Base-by-base conservation (phyloP, 192 early-diverging fungal genomes). In the Linnemannia zychae region DNA sequence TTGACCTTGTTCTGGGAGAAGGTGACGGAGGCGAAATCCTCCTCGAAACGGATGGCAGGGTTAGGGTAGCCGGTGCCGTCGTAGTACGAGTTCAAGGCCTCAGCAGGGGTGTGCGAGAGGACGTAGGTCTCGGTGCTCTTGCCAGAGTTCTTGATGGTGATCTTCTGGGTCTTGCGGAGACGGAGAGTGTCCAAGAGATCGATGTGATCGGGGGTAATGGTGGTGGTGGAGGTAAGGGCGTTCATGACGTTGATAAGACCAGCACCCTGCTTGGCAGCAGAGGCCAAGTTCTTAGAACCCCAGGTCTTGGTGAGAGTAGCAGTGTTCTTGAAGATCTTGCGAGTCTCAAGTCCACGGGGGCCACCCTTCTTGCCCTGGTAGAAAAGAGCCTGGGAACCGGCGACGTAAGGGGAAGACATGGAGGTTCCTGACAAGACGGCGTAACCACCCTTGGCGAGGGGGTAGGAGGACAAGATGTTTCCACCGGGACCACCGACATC, bases 401-500 rank as follows among this genome's bases (percentile, higher is more conserved):
- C 83, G n/a, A 80, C 28, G 72, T 86, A 89, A 33, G 89, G 87
- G 38, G 89, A 77, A 3, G 89, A 72, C 89, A 89, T 89, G 48
- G 87, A 88, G n/a, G 88, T 89, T 46, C 88, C 88, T 24, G 71
- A 76, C 9, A 87, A 20, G 34, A 79, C 78, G 33, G 75, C 66
- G n/a, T 80, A 80, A 18, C 70, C 80, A 24, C 72, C 48, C 36
- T 78, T 34, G 60, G 71, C 75, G 22, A 77, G 76, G 47, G 86
- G 86, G 70, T 74, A 75, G 65, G 84, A 33, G 1, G 84, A 86
- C 57, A 76, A 76, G 79, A 93, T 88, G 48, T 67, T 80, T 15
- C 89, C 90, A 74, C 92, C 92, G n/a, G 89, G 81, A 71, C 88
- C 90, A 72, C 72, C 81, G 70, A 93, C 28, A 71, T 92, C 86